Evolutionary conservation across 805 yeast genomes (phyloP), one percentile per base, ranked within the genome.

Genomic region (Spathaspora sp.): DNA sequence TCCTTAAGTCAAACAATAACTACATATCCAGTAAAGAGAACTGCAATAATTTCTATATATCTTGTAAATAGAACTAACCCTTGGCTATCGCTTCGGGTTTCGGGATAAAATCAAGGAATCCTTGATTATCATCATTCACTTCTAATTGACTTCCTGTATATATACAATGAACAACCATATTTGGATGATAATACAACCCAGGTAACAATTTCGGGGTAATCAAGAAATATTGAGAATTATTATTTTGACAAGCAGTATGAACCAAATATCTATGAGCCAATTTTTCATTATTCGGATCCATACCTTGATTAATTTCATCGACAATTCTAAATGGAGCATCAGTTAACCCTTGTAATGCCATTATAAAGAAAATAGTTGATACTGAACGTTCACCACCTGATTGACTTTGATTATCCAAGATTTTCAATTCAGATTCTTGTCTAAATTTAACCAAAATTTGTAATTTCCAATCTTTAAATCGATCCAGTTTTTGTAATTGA

Each of bases 331-430:
- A 90, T 9, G 99, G 98, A 0, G 97, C 89, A 28, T 80, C 79
- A 0, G 97, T 85, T 52, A 87, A 76, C 10, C 91, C 93, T 70
- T 94, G 99, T 55, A 94, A 73, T 1, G 98, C 85, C 76, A 94
- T 88, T 63, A 94, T 80, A 64, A 87, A 94, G 49, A 92, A 80
- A 2, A 93, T 93, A 0, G 98, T 94, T 0, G 97, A 86, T 0
- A 94, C 97, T 0, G 98, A 96, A 61, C 97, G 81, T 67, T 94
- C 99, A 48, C 99, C 99, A 51, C 99, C 99, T 1, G 97, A 89
- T 65, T 94, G 99, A 2, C 93, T 82, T 52, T 87, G 90, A n/a
- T 89, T 82, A 60, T 89, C 92, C 47, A 94, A 75, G 17, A 81
- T 80, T 55, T 84, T 83, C 53, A 87, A 66, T n/a, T 78, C 83